Evolutionary conservation across 148 eudicot species (phyloP).

Genomic region (Rhododendron ovatum): DNA sequence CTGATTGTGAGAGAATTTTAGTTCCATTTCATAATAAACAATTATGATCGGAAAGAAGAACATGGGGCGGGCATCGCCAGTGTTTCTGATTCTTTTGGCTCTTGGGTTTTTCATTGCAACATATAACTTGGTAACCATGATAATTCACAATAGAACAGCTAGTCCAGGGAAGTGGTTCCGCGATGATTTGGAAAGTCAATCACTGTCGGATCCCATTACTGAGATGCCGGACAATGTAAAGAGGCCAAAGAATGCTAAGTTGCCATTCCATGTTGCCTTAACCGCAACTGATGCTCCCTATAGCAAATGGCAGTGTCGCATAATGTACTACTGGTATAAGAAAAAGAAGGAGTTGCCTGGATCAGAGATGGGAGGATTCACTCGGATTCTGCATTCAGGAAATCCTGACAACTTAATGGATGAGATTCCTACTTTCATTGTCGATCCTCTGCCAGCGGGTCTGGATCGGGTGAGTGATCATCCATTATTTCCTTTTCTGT

Average conservation of each 20-base stretch:
- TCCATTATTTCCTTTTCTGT: neutral
- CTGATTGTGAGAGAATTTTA: conserved; percentile 7
- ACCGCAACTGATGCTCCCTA: conserved; percentile 97
- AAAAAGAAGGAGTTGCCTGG: conserved; percentile 65
- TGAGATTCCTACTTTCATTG: conserved; percentile 88
- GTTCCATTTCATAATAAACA: neutral
- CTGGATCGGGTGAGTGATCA: conserved; percentile 74
- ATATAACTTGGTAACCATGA: conserved; percentile 62
- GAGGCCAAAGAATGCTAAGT: conserved; percentile 27
- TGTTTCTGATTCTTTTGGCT: conserved; percentile 52
- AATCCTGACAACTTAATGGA: conserved; percentile 75
- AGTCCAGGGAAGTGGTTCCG: conserved; percentile 22
- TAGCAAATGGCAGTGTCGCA: conserved; percentile 95
- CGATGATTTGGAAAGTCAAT: conserved; percentile 15
- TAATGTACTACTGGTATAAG: conserved; percentile 99
- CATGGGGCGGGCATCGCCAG: conserved; percentile 54
- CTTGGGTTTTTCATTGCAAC: conserved; percentile 74
- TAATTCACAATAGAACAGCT: conserved; percentile 43
- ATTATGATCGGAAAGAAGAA: conserved; percentile 59
- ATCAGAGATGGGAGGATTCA: conserved; percentile 92
- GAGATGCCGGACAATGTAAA: conserved; percentile 43
- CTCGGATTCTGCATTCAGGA: conserved; percentile 94
- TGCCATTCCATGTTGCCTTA: conserved; percentile 72
- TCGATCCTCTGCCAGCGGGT: conserved; percentile 87
- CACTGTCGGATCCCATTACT: conserved; percentile 54